Conservation (phyloP, 2,329 filamentous ascomycete genomes). For the Apiospora koreana region DNA sequence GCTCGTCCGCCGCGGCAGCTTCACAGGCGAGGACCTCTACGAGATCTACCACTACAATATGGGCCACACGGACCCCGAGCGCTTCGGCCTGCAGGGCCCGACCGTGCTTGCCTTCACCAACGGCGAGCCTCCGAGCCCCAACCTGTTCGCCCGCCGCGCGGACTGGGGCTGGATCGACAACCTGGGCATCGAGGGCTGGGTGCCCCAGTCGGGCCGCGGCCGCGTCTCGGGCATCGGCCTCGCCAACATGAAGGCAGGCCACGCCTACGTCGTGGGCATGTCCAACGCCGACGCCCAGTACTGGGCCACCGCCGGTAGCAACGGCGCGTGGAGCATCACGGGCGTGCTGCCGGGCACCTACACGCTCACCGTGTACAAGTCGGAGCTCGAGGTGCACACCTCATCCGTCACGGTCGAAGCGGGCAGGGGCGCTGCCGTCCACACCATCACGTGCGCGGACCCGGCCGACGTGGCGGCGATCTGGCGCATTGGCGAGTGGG, state of each 20-base stretch:
- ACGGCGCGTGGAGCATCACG: constrained; percentile 31
- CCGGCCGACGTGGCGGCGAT: constrained; percentile 33
- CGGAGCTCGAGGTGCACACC: constrained; percentile 33
- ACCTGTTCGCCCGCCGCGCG: constrained; percentile 36
- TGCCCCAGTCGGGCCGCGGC: constrained; percentile 30
- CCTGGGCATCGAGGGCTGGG: constrained; percentile 34
- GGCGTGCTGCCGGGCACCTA: constrained; percentile 35
- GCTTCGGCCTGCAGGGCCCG: constrained; percentile 43
- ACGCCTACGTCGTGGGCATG: constrained; percentile 39
- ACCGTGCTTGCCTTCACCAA: constrained; percentile 41
- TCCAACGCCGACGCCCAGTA: constrained; percentile 38
- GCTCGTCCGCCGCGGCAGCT: constrained; percentile 37
- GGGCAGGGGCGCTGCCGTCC: constrained; percentile 28
- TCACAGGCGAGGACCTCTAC: constrained; percentile 40
- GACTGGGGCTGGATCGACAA: constrained; percentile 36
- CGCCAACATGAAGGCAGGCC: constrained; percentile 39
- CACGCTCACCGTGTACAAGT: constrained; percentile 36
- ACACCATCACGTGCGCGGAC: constrained; percentile 32
- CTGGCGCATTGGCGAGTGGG: constrained; percentile 39
- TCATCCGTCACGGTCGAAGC: constrained; percentile 29
- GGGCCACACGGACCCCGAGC: constrained; percentile 42
- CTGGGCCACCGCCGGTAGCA: constrained; percentile 31
- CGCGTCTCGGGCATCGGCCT: constrained; percentile 32
- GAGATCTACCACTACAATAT: constrained; percentile 45
- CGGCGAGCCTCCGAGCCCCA: constrained; percentile 36